Conservation (phyloP, 2,329 filamentous ascomycete genomes). For the Bisporella sp. region DNA sequence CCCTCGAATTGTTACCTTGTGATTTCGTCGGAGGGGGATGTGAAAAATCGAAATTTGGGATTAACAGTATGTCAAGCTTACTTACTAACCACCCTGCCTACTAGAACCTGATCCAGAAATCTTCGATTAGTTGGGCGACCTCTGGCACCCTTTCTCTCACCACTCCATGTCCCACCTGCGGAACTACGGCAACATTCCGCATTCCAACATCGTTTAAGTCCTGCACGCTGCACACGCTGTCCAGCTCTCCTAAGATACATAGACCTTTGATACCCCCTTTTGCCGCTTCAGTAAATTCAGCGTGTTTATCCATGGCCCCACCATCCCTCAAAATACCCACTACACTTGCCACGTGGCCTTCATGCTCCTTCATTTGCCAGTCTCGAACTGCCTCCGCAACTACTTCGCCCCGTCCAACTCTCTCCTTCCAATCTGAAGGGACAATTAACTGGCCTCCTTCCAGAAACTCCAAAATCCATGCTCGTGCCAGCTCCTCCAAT, state of each 20-base stretch:
- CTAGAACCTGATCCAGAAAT: not conserved
- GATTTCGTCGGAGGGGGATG: too few species aligned
- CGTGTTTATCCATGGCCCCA: slow-evolving; percentile 30
- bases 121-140: not conserved
- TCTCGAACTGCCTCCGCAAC: slow-evolving; percentile 40
- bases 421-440: slow-evolving; percentile 35
- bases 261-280: slow-evolving; percentile 20
- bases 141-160: slow-evolving; percentile 21
- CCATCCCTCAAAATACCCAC: slow-evolving; percentile 40
- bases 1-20: too few species aligned
- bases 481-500: slow-evolving; percentile 9
- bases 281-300: slow-evolving; percentile 24
- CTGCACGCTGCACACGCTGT: slow-evolving; percentile 11
- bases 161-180: slow-evolving; percentile 32
- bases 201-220: slow-evolving; percentile 29
- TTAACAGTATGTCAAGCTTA: too few species aligned
- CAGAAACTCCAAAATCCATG: slow-evolving; percentile 25
- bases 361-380: slow-evolving; percentile 41
- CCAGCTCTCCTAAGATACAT: slow-evolving; percentile 30
- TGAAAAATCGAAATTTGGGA: too few species aligned
- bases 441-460: slow-evolving; percentile 26
- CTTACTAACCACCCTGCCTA: too few species aligned
- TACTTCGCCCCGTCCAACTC: slow-evolving; percentile 33
- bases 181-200: slow-evolving; percentile 29
- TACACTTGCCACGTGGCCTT: slow-evolving; percentile 38